Evolutionary conservation across 768 basidiomycete species (phyloP), one percentile per base, ranked within the genome.

Genomic region (Mycena amicta): DNA sequence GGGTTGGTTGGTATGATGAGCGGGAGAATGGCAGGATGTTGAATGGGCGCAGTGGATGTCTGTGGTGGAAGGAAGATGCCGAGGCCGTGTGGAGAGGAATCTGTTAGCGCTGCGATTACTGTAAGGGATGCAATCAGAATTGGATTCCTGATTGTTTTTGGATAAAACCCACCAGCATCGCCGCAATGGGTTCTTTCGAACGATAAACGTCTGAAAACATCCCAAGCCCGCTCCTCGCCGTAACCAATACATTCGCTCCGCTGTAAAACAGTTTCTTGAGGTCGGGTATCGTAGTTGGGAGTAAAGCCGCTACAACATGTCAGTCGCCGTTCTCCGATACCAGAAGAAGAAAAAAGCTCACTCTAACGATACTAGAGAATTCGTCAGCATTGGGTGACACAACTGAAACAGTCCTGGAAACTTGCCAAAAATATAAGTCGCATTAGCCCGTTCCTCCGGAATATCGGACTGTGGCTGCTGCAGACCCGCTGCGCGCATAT

Each of bases 11-110:
- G 60, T 25, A 65, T 47, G 30, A 61, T 25, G 2, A 65, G 54
- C 50, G 67, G 66, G 25, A 65, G 68, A 43, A 59, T 55, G 28
- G 63, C 57, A 30, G 50, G 58, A 55, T n/a, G 25, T 33, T 55
- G 47, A 51, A 66, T 53, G 57, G 64, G 61, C 53, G 60, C 54
- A 41, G 55, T 45, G 33, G 56, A 61, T 23, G 55, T 45, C 4
- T 3, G 53, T 30, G 50, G 55, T 8, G 58, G 63, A 29, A 62
- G 39, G 50, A 62, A 55, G 15, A 63, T 58, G 20, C 45, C 50
- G 52, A 58, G 59, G 11, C 55, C 56, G 49, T 50, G 61, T 41
- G 56, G 61, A 51, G 64, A 61, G 26, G 22, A 12, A 53, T 58
- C 50, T 15, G 43, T 58, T 5, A 62, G 61, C 5, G 61, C 56